Evolutionary conservation across 768 basidiomycete species (phyloP).

Genomic region (Leccinum truebloodii): DNA sequence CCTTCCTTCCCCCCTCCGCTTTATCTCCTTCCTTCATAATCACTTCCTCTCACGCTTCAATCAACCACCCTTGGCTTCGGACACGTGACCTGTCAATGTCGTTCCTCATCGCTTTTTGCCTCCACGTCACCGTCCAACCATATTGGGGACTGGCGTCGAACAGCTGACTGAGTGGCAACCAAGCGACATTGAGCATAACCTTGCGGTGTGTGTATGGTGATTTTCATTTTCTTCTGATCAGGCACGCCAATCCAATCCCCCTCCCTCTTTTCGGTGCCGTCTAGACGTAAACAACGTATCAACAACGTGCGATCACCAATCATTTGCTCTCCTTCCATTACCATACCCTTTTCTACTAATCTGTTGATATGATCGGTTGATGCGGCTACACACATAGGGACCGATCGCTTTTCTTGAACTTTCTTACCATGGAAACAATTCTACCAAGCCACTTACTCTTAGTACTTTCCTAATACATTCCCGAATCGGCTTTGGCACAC

Average conservation of each 20-base stretch:
- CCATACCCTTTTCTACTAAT: conserved; percentile 24
- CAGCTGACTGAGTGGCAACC: conserved; percentile 10
- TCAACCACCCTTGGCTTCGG: conserved; percentile 18
- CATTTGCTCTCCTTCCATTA: conserved; percentile 19
- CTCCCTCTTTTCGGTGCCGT: conserved; percentile 37
- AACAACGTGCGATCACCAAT: conserved; percentile 31
- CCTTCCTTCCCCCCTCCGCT: not conserved
- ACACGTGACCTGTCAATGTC: conserved; percentile 26
- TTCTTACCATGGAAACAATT: conserved; percentile 34
- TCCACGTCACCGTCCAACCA: conserved; percentile 13
- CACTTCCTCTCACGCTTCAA: conserved; percentile 2
- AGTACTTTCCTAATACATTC: not conserved
- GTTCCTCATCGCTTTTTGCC: not conserved
- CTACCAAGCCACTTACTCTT: conserved; percentile 9
- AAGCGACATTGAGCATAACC: conserved; percentile 20
- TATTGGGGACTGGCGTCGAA: conserved; percentile 1
- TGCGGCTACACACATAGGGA: conserved; percentile 11
- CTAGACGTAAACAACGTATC: conserved; percentile 29
- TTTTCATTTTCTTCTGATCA: conserved; percentile 28
- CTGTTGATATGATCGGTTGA: conserved; percentile 27
- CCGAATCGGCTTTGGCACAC: not conserved
- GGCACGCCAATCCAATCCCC: conserved; percentile 26
- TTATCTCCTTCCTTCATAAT: not conserved
- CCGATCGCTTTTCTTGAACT: conserved; percentile 21
- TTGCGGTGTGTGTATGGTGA: conserved; percentile 19